phyloP scores from a whole-genome alignment of 2,329 filamentous ascomycete species.

The Zasmidium citrigriseum region DNA sequence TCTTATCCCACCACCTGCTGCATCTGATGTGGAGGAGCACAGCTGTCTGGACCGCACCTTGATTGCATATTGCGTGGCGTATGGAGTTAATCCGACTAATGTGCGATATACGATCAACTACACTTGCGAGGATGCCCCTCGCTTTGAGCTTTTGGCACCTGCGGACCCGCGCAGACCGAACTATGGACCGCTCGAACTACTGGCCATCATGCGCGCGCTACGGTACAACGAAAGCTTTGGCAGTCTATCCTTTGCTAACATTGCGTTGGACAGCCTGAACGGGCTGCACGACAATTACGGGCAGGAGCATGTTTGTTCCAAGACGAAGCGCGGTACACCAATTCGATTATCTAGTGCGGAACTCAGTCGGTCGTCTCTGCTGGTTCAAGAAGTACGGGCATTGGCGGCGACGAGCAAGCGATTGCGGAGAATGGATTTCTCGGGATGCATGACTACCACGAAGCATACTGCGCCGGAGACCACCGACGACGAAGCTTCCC shows the following conservation, averaged over 20 bases:
- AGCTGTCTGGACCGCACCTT: constrained; percentile 66
- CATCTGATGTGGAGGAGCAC: constrained; percentile 60
- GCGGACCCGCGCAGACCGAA: constrained; percentile 51
- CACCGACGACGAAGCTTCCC: constrained; percentile 42
- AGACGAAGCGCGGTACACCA: constrained; percentile 59
- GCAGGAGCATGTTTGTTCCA: constrained; percentile 61
- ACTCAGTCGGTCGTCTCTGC: constrained; percentile 56
- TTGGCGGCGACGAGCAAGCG: constrained; percentile 66
- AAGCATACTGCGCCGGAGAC: constrained; percentile 47
- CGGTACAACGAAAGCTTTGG: constrained; percentile 71
- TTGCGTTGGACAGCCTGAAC: constrained; percentile 66
- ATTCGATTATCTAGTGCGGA: constrained; percentile 55
- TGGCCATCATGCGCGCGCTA: constrained; percentile 68
- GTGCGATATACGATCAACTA: constrained; percentile 65
- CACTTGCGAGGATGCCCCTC: constrained; percentile 65
- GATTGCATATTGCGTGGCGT: constrained; percentile 69
- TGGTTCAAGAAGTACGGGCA: constrained; percentile 69
- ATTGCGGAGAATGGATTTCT: constrained; percentile 66
- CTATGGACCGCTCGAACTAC: constrained; percentile 64
- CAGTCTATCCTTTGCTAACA: constrained; percentile 66
- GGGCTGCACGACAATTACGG: constrained; percentile 61
- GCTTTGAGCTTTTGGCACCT: constrained; percentile 64
- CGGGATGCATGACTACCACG: constrained; percentile 59
- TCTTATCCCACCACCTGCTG: constrained; percentile 48
- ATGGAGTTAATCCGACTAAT: constrained; percentile 66